Percentiles rank a stretch among this genome's conserved stretches.
phyloP scores from a whole-genome alignment of 495 filamentous ascomycete species.

The Astrocystis sublimbata region DNA sequence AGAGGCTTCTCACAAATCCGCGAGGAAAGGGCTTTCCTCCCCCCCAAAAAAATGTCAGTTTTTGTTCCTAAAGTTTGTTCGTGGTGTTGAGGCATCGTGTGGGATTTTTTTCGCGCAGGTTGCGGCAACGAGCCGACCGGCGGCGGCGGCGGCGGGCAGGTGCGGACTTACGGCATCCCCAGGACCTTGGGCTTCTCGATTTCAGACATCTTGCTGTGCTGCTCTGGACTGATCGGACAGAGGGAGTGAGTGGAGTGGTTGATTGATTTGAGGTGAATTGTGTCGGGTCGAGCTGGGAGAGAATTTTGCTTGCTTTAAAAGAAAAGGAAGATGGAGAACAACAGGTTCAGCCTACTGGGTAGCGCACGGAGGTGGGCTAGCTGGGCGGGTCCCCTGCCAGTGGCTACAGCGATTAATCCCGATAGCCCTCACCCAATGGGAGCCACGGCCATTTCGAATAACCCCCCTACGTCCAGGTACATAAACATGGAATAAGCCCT shows the following conservation, averaged over 20 bases:
- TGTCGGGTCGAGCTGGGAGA: slow-evolving; percentile 23
- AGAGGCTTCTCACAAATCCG: slow-evolving; percentile 75
- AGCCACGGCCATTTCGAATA: neutral
- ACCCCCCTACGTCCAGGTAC: neutral
- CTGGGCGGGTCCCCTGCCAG: too few species aligned
- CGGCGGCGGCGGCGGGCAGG: slow-evolving; percentile 6
- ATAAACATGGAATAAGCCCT: too few species aligned
- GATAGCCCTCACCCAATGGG: neutral
- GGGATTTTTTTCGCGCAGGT: neutral
- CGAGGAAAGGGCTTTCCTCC: slow-evolving; percentile 78
- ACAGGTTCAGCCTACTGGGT: neutral
- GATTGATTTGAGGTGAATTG: too few species aligned
- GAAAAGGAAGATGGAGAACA: neutral
- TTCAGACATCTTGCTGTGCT: slow-evolving; percentile 61
- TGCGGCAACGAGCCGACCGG: slow-evolving; percentile 13
- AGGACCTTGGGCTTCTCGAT: slow-evolving; percentile 56
- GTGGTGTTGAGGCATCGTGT: neutral
- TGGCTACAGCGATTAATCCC: neutral
- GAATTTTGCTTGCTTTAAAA: neutral
- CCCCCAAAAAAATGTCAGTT: too few species aligned
- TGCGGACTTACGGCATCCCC: slow-evolving; percentile 77
- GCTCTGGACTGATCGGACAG: slow-evolving; percentile 39
- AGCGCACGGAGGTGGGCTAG: too few species aligned
- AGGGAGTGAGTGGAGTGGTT: slow-evolving; percentile 51
- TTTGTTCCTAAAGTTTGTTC: too few species aligned